Evolutionary conservation across 768 basidiomycete genomes (phyloP).

Genomic region (Lactarius psammicola): DNA sequence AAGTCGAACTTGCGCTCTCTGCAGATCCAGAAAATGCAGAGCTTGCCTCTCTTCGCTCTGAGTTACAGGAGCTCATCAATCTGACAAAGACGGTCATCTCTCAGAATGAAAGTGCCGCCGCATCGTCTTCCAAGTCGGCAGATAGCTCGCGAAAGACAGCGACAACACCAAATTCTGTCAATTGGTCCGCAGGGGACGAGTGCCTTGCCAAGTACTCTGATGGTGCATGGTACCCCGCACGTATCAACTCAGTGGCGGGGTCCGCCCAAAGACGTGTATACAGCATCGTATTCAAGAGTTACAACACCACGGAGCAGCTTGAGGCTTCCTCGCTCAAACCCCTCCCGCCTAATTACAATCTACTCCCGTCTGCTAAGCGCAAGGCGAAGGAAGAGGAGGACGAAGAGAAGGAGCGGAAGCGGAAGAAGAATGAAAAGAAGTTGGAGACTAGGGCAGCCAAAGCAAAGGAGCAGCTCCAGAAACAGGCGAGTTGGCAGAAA

Average conservation of each 20-base stretch:
- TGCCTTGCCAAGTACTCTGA: constrained; percentile 87
- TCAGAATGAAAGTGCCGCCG: constrained; percentile 60
- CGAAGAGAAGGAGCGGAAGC: constrained; percentile 84
- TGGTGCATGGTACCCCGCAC: constrained; percentile 83
- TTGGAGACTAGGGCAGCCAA: constrained; percentile 78
- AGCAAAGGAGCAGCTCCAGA: constrained; percentile 80
- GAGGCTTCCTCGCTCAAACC: constrained; percentile 68
- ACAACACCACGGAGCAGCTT: constrained; percentile 87
- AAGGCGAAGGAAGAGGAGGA: constrained; percentile 79
- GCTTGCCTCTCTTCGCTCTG: constrained; percentile 67
- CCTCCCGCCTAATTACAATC: constrained; percentile 54
- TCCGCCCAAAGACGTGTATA: constrained; percentile 79
- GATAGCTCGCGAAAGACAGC: constrained; percentile 56
- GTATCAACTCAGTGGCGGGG: constrained; percentile 82
- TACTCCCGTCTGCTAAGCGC: constrained; percentile 58
- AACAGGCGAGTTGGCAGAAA: constrained; percentile 90
- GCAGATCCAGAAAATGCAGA: constrained; percentile 73
- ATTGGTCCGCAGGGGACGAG: constrained; percentile 82
- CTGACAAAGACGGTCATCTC: constrained; percentile 72
- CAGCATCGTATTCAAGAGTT: constrained; percentile 88
- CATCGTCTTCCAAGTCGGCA: constrained; percentile 49
- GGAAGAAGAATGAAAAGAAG: constrained; percentile 96
- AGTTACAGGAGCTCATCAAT: constrained; percentile 79
- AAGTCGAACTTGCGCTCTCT: constrained; percentile 77
- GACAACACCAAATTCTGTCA: constrained; percentile 46